phyloP scores from a whole-genome alignment of 2,329 filamentous ascomycete species.

The Aureobasidium uvarum region DNA sequence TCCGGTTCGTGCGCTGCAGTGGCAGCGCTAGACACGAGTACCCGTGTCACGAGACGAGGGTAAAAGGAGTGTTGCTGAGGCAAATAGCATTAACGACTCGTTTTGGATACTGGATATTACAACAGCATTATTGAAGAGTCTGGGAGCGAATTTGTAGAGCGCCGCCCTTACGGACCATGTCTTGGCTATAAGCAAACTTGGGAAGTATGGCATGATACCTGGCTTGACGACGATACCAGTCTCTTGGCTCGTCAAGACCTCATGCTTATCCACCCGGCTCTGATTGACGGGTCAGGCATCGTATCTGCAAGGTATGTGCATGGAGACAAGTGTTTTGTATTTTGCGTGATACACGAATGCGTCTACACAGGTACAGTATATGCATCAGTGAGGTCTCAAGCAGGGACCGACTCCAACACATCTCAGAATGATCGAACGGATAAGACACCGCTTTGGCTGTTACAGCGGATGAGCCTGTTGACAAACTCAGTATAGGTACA shows the following conservation, averaged over 20 bases:
- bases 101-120: not conserved
- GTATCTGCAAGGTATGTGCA: constrained; percentile 10
- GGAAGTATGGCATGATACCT: constrained; percentile 3
- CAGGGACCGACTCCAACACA: not conserved
- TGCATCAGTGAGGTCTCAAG: not conserved
- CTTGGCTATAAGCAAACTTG: not conserved
- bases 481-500: constrained; percentile 9
- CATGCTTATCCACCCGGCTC: constrained; percentile 7
- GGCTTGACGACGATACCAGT: constrained; percentile 10
- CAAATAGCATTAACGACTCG: not conserved
- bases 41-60: constrained; percentile 15
- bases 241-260: constrained; percentile 16
- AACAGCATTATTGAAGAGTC: not conserved
- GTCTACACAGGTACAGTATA: constrained; percentile 1
- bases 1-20: not conserved
- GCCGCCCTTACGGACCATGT: not conserved
- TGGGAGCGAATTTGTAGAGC: not conserved
- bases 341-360: not conserved
- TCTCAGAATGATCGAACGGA: not conserved
- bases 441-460: not conserved
- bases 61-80: not conserved
- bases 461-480: constrained; percentile 9
- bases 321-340: not conserved
- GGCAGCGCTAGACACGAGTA: not conserved
- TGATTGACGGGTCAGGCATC: constrained; percentile 12